Conservation (phyloP, 208 protist species). For the Leishmania arabica region DNA sequence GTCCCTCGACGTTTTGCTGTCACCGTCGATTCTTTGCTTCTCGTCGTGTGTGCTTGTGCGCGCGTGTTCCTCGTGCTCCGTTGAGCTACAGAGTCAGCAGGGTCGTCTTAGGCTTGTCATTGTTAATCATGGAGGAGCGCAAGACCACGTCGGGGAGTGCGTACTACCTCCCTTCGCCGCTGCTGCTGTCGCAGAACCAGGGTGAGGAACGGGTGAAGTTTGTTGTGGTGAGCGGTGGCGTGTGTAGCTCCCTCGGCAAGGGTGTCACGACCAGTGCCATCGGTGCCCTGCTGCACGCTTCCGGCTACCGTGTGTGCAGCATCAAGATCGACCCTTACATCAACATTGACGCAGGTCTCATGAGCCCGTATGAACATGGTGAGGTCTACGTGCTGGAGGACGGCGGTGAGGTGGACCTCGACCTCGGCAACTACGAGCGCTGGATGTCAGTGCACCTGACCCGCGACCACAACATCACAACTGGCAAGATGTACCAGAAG, state of each 20-base stretch:
- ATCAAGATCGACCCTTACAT: conserved; percentile 99
- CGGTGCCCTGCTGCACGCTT: conserved; percentile 81
- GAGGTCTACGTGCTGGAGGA: conserved; percentile 99
- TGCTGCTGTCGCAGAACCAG: conserved; percentile 48
- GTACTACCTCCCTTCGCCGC: conserved; percentile 85
- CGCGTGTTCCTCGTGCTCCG: not conserved
- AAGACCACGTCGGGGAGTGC: conserved; percentile 60
- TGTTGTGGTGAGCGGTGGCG: conserved; percentile 98
- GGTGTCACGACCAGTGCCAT: conserved; percentile 90
- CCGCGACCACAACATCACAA: conserved; percentile 99
- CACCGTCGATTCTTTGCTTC: no score
- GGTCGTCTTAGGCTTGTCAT: not conserved
- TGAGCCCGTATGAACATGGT: conserved; percentile 98
- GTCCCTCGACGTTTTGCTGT: not conserved
- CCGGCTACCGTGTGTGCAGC: conserved; percentile 94
- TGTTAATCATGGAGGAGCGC: conserved; percentile 35
- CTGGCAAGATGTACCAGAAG: conserved; percentile 98
- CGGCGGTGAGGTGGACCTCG: conserved; percentile 97
- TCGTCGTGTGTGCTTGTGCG: not conserved
- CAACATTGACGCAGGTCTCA: conserved; percentile 95
- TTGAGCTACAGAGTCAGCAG: not conserved
- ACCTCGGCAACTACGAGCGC: conserved; percentile 99
- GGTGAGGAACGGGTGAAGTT: conserved; percentile 85
- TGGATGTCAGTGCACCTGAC: conserved; percentile 96
- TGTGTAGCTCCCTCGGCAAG: conserved; percentile 99